A percentile compares a stretch with the other conserved stretches of the same genome.
phyloP scores from a whole-genome alignment of 1,284 basidiomycete species.

The Ganoderma meredithae region DNA sequence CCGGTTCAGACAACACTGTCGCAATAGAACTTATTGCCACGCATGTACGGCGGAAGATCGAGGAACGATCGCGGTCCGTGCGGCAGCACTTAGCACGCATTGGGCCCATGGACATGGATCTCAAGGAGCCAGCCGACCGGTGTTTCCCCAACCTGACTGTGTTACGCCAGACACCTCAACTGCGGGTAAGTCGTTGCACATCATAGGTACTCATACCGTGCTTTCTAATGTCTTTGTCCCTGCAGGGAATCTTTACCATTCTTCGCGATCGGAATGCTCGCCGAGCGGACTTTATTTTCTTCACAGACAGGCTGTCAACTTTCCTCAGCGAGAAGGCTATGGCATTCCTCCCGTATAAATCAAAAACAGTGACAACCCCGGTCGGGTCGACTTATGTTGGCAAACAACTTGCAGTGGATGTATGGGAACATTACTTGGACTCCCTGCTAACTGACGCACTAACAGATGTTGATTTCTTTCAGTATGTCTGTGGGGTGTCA shows the following conservation, averaged over 20 bases:
- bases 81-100: conserved; percentile 72
- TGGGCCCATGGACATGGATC: conserved; percentile 33
- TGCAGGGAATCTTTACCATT: conserved; percentile 88
- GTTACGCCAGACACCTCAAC: conserved; percentile 83
- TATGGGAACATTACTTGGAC: conserved; percentile 36
- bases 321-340: conserved; percentile 88
- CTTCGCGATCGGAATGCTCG: conserved; percentile 76
- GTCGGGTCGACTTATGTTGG: conserved; percentile 66
- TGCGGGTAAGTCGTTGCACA: conserved; percentile 58
- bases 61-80: conserved; percentile 78
- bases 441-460: not conserved
- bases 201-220: not conserved
- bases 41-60: conserved; percentile 87
- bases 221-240: not conserved
- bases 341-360: conserved; percentile 77
- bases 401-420: conserved; percentile 65
- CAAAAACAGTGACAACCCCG: conserved; percentile 76
- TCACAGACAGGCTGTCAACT: conserved; percentile 86
- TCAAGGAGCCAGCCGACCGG: conserved; percentile 35
- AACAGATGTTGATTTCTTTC: conserved; percentile 1
- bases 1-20: conserved; percentile 86
- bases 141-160: conserved; percentile 73
- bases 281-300: conserved; percentile 90
- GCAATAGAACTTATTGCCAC: conserved; percentile 95
- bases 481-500: conserved; percentile 84